phyloP scores from a whole-genome alignment of 805 yeast genomes.

The Metschnikowia drakensbergensis region DNA sequence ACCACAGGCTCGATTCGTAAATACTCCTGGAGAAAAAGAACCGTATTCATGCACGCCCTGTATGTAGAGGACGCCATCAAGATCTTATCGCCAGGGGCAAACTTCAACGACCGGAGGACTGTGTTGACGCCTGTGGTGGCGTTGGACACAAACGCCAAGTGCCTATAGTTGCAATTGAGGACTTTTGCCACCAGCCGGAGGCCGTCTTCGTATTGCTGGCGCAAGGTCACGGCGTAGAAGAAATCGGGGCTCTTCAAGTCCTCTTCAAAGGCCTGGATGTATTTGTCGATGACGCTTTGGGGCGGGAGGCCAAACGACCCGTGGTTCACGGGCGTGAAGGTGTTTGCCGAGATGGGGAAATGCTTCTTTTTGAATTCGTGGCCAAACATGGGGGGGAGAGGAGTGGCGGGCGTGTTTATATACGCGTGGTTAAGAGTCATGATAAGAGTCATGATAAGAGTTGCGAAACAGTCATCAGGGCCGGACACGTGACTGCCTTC shows the following conservation, averaged over 20 bases:
- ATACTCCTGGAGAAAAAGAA: slow-evolving; percentile 36
- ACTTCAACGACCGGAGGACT: slow-evolving; percentile 51
- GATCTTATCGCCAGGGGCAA: slow-evolving; percentile 49
- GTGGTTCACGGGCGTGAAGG: slow-evolving; percentile 51
- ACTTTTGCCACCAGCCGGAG: slow-evolving; percentile 36
- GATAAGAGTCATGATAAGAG: neutral
- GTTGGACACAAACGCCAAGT: slow-evolving; percentile 52
- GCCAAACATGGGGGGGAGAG: slow-evolving; percentile 42
- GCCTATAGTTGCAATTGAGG: slow-evolving; percentile 45
- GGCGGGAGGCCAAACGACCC: slow-evolving; percentile 65
- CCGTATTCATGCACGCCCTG: slow-evolving; percentile 52
- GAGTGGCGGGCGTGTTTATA: too few species aligned
- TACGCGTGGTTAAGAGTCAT: neutral
- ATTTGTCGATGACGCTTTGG: slow-evolving; percentile 30
- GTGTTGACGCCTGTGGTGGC: slow-evolving; percentile 61
- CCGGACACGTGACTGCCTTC: neutral
- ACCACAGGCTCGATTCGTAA: slow-evolving; percentile 23
- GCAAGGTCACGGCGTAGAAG: slow-evolving; percentile 30
- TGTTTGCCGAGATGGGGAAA: slow-evolving; percentile 41
- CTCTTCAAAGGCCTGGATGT: slow-evolving; percentile 8
- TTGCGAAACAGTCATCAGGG: neutral
- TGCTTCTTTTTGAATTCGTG: slow-evolving; percentile 44
- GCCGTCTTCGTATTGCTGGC: slow-evolving; percentile 28
- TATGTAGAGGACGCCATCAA: slow-evolving; percentile 49
- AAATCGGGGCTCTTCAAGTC: slow-evolving; percentile 46